Conservation (phyloP, 1,139 yeast species). For the Hanseniaspora sp. region DNA sequence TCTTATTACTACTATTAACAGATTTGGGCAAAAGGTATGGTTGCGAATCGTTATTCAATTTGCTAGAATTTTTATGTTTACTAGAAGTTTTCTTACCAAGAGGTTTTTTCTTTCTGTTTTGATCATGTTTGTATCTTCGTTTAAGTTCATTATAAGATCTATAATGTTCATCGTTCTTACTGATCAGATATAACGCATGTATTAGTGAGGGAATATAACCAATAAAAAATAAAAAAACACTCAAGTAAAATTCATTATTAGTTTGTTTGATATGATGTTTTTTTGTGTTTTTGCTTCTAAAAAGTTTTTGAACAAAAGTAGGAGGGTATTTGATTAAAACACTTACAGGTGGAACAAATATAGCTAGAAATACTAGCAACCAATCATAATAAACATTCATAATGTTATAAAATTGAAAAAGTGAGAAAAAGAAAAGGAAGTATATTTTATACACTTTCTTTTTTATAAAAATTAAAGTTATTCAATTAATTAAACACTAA, state of each 20-base stretch:
- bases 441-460: no score
- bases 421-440: not conserved
- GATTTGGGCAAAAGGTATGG: no score
- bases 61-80: not conserved
- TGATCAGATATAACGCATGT: conserved; percentile 45
- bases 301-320: conserved; percentile 50
- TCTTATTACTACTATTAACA: no score
- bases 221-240: conserved; percentile 59
- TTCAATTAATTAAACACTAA: no score
- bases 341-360: conserved; percentile 73
- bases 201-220: conserved; percentile 76
- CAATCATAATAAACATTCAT: conserved; percentile 47
- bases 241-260: conserved; percentile 39
- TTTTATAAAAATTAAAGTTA: no score
- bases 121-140: not conserved
- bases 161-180: conserved; percentile 18
- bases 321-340: conserved; percentile 47
- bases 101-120: not conserved
- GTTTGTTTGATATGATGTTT: not conserved
- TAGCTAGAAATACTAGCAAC: conserved; percentile 67
- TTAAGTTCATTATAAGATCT: conserved; percentile 1
- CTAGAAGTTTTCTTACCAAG: not conserved
- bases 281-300: conserved; percentile 15
- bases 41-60: no score
- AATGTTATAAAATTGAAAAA: conserved; percentile 30